phyloP scores from a whole-genome alignment of 306 rosid genomes.

The Morella rubra region DNA sequence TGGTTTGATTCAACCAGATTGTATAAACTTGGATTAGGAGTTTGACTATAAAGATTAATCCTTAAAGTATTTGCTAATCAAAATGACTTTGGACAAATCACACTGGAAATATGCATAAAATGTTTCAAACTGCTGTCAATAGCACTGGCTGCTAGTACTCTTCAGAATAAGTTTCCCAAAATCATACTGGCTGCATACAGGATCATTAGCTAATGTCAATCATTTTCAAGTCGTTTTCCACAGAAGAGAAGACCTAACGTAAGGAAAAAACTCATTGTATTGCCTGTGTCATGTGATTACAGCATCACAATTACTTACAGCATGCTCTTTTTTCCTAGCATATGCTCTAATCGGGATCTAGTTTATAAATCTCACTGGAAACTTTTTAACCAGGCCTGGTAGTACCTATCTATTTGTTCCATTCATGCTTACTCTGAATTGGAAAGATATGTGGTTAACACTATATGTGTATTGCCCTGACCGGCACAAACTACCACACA shows the following conservation, averaged over 20 bases:
- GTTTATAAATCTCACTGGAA: background rate
- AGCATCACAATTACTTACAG: background rate
- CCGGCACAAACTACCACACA: background rate
- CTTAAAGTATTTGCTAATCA: background rate
- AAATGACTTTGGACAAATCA: background rate
- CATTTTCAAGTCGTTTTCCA: background rate
- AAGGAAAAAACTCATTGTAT: background rate
- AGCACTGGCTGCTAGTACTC: constrained; percentile 4
- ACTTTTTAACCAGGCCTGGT: background rate
- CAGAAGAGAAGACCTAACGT: background rate
- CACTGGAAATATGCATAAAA: background rate
- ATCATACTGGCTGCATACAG: constrained; percentile 5
- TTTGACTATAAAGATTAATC: background rate
- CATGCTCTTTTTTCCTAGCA: background rate
- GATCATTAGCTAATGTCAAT: background rate
- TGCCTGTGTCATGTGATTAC: background rate
- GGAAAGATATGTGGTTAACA: background rate
- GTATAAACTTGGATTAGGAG: background rate
- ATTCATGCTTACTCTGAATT: background rate
- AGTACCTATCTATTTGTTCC: background rate
- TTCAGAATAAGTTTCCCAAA: background rate
- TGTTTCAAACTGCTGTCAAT: background rate
- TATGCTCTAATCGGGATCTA: background rate
- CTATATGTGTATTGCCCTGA: background rate
- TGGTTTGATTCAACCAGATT: background rate